Evolutionary conservation across 352 stramenopile species (phyloP).

Genomic region (Pythium utonaiense): DNA sequence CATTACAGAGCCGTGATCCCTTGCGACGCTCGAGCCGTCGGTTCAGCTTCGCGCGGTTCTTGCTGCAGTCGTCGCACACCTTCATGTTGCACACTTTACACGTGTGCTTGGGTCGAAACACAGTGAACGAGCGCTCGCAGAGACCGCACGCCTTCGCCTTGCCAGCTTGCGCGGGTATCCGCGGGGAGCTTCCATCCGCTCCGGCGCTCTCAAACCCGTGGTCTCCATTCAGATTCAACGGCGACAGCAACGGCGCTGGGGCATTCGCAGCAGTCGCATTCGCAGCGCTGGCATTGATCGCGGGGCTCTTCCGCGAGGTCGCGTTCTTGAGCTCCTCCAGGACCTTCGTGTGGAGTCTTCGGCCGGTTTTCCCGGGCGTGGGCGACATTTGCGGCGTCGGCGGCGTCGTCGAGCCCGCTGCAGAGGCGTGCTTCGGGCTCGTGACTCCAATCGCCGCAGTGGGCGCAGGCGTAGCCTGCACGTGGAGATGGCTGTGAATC

Average conservation of each 20-base stretch:
- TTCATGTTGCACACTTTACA: constrained; percentile 68
- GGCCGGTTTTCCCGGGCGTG: background rate
- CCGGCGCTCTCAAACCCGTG: background rate
- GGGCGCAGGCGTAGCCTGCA: background rate
- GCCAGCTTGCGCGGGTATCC: constrained; percentile 1
- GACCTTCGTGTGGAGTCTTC: constrained; percentile 50
- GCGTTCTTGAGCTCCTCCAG: constrained; percentile 72
- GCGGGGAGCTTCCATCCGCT: constrained; percentile 8
- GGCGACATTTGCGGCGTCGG: constrained; percentile 18
- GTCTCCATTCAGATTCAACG: constrained; percentile 8
- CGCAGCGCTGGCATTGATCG: background rate
- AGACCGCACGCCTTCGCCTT: constrained; percentile 42
- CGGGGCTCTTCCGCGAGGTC: constrained; percentile 29
- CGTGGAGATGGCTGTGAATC: background rate
- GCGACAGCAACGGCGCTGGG: constrained; percentile 3
- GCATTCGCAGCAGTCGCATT: background rate
- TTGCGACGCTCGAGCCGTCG: constrained; percentile 62
- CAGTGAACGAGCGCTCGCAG: constrained; percentile 67
- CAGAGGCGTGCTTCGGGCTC: background rate
- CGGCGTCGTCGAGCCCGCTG: background rate
- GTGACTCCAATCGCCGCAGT: background rate
- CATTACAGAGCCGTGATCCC: constrained; percentile 67
- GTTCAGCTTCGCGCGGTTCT: constrained; percentile 76
- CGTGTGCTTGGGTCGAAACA: constrained; percentile 80
- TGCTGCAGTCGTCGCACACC: constrained; percentile 83